phyloP scores from a whole-genome alignment of 208 protist genomes.

The Leishmania major region DNA sequence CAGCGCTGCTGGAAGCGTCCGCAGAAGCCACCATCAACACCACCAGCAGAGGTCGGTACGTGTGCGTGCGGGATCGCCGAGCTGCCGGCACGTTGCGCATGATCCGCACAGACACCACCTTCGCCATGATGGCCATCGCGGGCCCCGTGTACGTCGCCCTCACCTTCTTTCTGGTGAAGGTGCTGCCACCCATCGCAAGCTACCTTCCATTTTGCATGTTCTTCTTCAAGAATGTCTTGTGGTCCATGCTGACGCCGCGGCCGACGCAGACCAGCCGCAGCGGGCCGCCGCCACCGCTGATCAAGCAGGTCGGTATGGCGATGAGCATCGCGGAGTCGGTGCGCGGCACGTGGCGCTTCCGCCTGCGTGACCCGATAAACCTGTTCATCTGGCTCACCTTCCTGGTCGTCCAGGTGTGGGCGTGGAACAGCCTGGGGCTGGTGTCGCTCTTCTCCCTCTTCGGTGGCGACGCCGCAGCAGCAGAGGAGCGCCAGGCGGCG shows the following conservation, averaged over 20 bases:
- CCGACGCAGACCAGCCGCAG: constrained; percentile 52
- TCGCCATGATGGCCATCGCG: constrained; percentile 42
- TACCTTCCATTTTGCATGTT: constrained; percentile 49
- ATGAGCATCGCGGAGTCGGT: constrained; percentile 50
- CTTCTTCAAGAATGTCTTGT: constrained; percentile 73
- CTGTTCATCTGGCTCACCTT: constrained; percentile 47
- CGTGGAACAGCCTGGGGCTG: constrained; percentile 60
- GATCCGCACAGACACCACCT: constrained; percentile 46
- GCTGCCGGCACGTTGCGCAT: constrained; percentile 53
- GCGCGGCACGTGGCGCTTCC: constrained; percentile 63
- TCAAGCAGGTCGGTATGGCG: constrained; percentile 35
- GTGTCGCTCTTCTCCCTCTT: constrained; percentile 39
- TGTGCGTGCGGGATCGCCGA: constrained; percentile 43
- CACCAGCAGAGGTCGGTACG: constrained; percentile 23
- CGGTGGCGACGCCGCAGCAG: background rate
- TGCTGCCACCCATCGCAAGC: constrained; percentile 60
- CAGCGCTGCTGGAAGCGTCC: constrained; percentile 3
- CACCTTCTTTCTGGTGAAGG: constrained; percentile 27
- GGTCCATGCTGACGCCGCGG: constrained; percentile 40
- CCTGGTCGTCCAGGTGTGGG: constrained; percentile 46
- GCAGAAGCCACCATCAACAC: background rate
- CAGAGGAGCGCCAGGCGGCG: background rate
- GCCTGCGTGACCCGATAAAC: constrained; percentile 60
- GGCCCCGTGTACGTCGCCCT: constrained; percentile 42
- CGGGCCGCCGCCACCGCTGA: constrained; percentile 14